Evolutionary conservation across 805 yeast genomes (phyloP).

Genomic region (Candida mattraensis): DNA sequence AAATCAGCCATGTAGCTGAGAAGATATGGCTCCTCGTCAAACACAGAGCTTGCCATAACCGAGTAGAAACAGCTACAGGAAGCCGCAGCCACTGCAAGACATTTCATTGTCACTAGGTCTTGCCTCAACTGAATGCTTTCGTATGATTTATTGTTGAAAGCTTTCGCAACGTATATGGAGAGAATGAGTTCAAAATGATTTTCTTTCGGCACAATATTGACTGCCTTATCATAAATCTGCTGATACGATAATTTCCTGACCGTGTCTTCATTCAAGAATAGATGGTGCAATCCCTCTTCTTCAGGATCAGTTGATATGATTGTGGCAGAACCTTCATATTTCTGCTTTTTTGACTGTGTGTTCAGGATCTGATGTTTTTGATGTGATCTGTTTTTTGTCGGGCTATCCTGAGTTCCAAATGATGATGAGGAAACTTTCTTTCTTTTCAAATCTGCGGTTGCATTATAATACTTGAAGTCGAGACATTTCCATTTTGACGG

Average conservation of each 20-base stretch:
- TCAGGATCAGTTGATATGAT: constrained; percentile 11
- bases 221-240: constrained; percentile 64
- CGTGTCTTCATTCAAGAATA: constrained; percentile 53
- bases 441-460: constrained; percentile 16
- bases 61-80: constrained; percentile 57
- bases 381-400: constrained; percentile 15
- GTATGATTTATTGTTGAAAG: constrained; percentile 56
- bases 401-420: constrained; percentile 14
- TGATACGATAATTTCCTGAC: constrained; percentile 54
- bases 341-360: constrained; percentile 22
- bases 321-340: constrained; percentile 17
- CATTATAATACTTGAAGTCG: constrained; percentile 52
- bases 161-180: constrained; percentile 64
- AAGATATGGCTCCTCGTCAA: constrained; percentile 71
- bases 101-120: constrained; percentile 60
- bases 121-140: constrained; percentile 57
- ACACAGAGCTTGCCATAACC: constrained; percentile 60
- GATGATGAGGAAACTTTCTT: constrained; percentile 1
- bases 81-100: constrained; percentile 64
- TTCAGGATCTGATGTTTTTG: constrained; percentile 21
- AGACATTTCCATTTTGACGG: constrained; percentile 60
- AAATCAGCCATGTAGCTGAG: constrained; percentile 69
- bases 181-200: constrained; percentile 63
- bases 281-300: constrained; percentile 51
- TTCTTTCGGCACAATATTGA: constrained; percentile 57